These are phyloP conservation scores for Diaporthe citri DNA, from an alignment of 2,329 filamentous ascomycete genomes.

Conservation along the genomic window DNA sequence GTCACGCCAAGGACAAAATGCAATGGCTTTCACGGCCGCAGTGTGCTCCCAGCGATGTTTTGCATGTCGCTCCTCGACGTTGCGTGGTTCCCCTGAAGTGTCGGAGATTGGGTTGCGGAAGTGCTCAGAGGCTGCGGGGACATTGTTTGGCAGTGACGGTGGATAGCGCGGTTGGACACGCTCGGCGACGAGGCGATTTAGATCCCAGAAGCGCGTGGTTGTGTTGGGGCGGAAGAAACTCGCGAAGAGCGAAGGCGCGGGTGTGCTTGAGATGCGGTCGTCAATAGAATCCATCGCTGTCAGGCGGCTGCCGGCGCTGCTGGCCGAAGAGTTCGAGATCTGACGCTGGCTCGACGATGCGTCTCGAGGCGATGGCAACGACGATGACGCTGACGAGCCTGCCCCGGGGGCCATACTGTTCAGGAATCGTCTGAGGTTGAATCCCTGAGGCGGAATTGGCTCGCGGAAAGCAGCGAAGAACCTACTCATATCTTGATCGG, in stretches of 20 bases:
- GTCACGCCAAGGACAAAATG: conserved; percentile 94
- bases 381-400: not conserved
- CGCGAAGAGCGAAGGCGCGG: conserved; percentile 22
- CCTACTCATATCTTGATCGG: conserved; percentile 25
- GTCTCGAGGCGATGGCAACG: not conserved
- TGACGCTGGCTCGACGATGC: conserved; percentile 14
- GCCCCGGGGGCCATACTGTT: not conserved
- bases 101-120: conserved; percentile 37
- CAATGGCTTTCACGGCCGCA: conserved; percentile 95
- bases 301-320: conserved; percentile 11
- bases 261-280: conserved; percentile 27
- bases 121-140: conserved; percentile 28
- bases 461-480: conserved; percentile 36
- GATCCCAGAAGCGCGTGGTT: conserved; percentile 38
- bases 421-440: conserved; percentile 23
- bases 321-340: conserved; percentile 7
- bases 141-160: conserved; percentile 23
- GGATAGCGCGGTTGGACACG: conserved; percentile 31
- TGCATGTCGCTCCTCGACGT: conserved; percentile 68
- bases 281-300: conserved; percentile 35
- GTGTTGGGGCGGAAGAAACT: conserved; percentile 34
- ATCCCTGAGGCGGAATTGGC: conserved; percentile 34
- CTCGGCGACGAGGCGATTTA: conserved; percentile 32
- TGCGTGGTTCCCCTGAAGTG: conserved; percentile 54
- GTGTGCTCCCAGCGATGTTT: conserved; percentile 82